Evolutionary conservation across 768 basidiomycete species (phyloP).

Genomic region (Phylloporus arenicola): DNA sequence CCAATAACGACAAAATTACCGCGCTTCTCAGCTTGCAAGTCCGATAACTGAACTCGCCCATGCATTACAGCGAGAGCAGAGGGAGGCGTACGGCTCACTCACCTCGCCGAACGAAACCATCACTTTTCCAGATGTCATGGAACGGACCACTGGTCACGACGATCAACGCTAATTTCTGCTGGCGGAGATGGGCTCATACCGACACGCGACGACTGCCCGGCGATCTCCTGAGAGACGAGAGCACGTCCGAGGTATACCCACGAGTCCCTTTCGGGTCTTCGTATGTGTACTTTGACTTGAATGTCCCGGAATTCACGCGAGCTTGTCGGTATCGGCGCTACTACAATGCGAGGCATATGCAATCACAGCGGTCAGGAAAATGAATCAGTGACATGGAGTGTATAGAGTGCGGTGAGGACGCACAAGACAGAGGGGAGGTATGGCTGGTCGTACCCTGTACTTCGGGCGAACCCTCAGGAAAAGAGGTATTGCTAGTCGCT

Average conservation of each 20-base stretch:
- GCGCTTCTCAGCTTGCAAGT: slow-evolving; percentile 80
- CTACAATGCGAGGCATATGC: slow-evolving; percentile 10
- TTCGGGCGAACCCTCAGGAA: slow-evolving; percentile 17
- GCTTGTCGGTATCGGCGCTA: slow-evolving; percentile 17
- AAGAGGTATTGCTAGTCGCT: slow-evolving; percentile 13
- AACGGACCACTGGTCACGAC: slow-evolving; percentile 30
- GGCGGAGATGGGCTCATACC: slow-evolving; percentile 43
- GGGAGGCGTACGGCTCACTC: slow-evolving; percentile 14
- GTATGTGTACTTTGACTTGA: slow-evolving; percentile 80
- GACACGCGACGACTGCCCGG: slow-evolving; percentile 73
- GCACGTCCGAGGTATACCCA: slow-evolving; percentile 82
- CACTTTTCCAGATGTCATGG: slow-evolving; percentile 60
- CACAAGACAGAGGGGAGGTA: slow-evolving; percentile 17
- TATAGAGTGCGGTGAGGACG: slow-evolving; percentile 4
- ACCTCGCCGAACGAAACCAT: slow-evolving; percentile 71
- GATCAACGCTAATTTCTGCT: slow-evolving; percentile 6
- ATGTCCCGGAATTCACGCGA: slow-evolving; percentile 69
- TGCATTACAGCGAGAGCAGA: not conserved
- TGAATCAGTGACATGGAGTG: slow-evolving; percentile 9
- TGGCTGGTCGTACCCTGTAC: slow-evolving; percentile 13
- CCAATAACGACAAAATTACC: slow-evolving; percentile 85
- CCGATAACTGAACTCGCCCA: slow-evolving; percentile 41
- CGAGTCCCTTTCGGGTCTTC: slow-evolving; percentile 70
- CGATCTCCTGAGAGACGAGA: slow-evolving; percentile 66
- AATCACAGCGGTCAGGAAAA: not conserved